Base-by-base conservation (phyloP, 108 stramenopile genomes). In the Mayamaea pseudoterrestris region DNA sequence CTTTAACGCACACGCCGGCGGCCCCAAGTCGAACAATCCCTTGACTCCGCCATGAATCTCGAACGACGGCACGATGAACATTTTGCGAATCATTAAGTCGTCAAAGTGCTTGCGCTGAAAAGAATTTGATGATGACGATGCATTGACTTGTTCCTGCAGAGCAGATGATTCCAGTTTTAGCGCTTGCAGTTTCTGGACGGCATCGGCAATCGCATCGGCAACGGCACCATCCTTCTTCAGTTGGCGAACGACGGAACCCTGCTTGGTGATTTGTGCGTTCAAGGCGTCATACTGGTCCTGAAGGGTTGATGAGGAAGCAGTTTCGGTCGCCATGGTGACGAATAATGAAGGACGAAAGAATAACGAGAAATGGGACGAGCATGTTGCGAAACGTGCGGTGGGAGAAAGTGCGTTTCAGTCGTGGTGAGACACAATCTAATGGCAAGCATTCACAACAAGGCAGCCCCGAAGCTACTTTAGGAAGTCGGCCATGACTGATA, bases 11-110 rank as follows among this genome's bases (percentile, higher is more conserved):
- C 92, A 93, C 17, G 93, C 96, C 1, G 97, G 95, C 28, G 99
- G 99, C 44, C 99, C 99, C 32, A 96, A 69, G 76, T 99, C 99
- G 61, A 90, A 98, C 29, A 99, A 71, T 23, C 99, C 99, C 49
- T 93, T 93, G 36, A 96, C 95, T 50, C 97, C 97, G 43, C 95
- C 94, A 69, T 99, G 97, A 37, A 99, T 99, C 72, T 99, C 99
- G 55, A 99, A 99, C 9, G 83, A 69, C 9, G 96, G 97, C 29
- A 98, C 85, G 37, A 99, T 94, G 72, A 98, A 97, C 96, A 99
- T 98, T 55, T 95, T 93, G 26, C 96, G 89, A 52, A 96, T 53
- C 16, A 99, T 63, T 55, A 95, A 50, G 45, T 97, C 94, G 65
- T 99, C 97, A 50, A 99, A 92, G 13, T 82, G 68, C 47, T 89